These are phyloP conservation scores for Dictyostelium discoideum DNA, from an alignment of 78 protist genomes.

Conservation along the genomic window DNA sequence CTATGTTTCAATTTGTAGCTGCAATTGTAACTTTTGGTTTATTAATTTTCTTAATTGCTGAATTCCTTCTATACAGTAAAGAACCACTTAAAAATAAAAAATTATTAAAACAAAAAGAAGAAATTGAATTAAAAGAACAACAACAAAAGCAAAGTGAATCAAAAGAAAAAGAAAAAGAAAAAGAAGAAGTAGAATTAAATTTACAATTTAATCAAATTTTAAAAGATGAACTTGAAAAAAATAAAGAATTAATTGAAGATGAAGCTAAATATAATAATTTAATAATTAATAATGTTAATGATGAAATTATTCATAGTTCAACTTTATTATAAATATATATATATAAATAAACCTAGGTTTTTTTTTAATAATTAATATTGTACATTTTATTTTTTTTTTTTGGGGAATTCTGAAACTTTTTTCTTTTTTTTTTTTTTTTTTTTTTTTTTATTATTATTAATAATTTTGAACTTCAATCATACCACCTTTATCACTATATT, in stretches of 20 bases:
- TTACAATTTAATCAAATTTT: background rate
- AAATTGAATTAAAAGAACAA: background rate
- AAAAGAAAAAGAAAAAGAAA: background rate
- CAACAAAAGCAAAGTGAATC: background rate
- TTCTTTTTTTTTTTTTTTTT: no score
- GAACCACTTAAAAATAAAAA: background rate
- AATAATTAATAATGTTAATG: background rate
- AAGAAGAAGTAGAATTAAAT: background rate
- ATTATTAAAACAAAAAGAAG: background rate
- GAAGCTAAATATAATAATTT: background rate
- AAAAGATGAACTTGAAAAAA: background rate
- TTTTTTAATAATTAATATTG: no score
- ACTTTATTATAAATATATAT: background rate
- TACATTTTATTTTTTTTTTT: no score
- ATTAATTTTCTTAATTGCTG: background rate
- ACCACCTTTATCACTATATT: slow-evolving; percentile 42
- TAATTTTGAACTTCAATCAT: slow-evolving; percentile 9
- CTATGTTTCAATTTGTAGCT: slow-evolving; percentile 27
- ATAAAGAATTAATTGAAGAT: background rate
- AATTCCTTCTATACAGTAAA: background rate
- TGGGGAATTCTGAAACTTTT: no score
- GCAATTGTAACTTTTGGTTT: background rate
- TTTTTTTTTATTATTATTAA: no score
- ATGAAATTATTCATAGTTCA: background rate
- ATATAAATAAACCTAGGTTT: no score